These are phyloP conservation scores for Phoenix dactylifera DNA, from an alignment of 176 grass and related monocot species.

Conservation along the genomic window DNA sequence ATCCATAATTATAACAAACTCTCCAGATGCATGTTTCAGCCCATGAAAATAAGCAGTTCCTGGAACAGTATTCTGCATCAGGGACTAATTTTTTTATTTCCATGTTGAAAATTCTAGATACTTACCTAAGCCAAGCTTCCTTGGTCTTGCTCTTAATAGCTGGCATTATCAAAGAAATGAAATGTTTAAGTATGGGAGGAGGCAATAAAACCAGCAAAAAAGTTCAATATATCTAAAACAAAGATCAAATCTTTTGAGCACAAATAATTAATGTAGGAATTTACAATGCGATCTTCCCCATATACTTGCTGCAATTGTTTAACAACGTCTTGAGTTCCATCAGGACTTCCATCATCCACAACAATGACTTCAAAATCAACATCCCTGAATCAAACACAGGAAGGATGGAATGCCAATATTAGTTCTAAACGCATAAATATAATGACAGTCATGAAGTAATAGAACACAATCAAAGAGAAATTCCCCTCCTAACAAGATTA, in stretches of 20 bases:
- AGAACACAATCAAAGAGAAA: no score
- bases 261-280: constrained; percentile 13
- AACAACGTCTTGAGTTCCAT: constrained; percentile 94
- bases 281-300: constrained; percentile 87
- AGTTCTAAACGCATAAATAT: no score
- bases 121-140: constrained; percentile 88
- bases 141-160: constrained; percentile 79
- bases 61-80: constrained; percentile 22
- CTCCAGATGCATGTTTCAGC: constrained; percentile 76
- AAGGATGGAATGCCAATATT: no score
- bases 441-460: no score
- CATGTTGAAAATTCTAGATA: neutral
- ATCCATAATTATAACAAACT: constrained; percentile 94
- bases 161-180: constrained; percentile 28
- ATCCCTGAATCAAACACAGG: constrained; percentile 25
- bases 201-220: no score
- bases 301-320: constrained; percentile 90
- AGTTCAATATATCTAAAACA: no score
- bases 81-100: no score
- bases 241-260: no score
- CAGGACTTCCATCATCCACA: constrained; percentile 94
- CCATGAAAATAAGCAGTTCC: constrained; percentile 93
- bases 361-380: constrained; percentile 88
- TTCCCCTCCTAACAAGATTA: no score
- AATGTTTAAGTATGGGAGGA: neutral